phyloP scores from a whole-genome alignment of 2,329 filamentous ascomycete genomes.

The Huntiella decipiens region DNA sequence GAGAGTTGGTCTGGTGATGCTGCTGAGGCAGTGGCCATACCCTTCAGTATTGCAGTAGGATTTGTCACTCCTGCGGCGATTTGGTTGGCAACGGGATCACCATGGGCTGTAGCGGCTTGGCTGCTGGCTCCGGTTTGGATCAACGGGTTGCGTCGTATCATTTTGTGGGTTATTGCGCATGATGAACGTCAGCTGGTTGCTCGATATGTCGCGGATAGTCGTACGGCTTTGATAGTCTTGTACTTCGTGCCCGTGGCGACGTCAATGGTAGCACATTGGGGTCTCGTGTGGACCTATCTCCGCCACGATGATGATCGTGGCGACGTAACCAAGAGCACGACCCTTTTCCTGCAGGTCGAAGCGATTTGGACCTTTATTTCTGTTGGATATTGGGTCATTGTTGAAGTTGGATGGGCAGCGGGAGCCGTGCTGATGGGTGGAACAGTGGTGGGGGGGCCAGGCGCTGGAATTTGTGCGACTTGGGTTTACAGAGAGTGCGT shows the following conservation, averaged over 20 bases:
- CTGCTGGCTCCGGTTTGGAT: constrained; percentile 34
- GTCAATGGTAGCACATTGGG: constrained; percentile 25
- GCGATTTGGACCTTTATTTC: constrained; percentile 26
- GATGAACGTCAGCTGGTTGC: constrained; percentile 14
- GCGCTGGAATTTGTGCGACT: constrained; percentile 20
- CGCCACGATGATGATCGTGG: constrained; percentile 25
- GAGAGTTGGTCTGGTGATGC: constrained; percentile 14
- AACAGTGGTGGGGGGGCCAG: constrained; percentile 20
- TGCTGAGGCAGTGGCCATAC: constrained; percentile 39
- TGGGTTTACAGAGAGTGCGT: constrained; percentile 22
- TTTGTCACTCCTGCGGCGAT: constrained; percentile 27
- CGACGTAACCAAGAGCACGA: constrained; percentile 29
- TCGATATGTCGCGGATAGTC: constrained; percentile 25
- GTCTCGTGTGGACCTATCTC: constrained; percentile 23
- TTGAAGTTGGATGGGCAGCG: constrained; percentile 28
- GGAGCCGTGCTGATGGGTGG: constrained; percentile 18
- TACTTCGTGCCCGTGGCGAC: constrained; percentile 26
- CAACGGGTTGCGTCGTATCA: constrained; percentile 18
- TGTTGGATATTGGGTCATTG: constrained; percentile 33
- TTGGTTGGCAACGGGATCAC: constrained; percentile 25
- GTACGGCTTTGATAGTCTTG: constrained; percentile 21
- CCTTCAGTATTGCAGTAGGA: constrained; percentile 27
- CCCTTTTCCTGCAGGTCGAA: constrained; percentile 29
- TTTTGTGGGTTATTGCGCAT: constrained; percentile 14
- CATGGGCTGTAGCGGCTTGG: constrained; percentile 25